Evolutionary conservation across 2,329 filamentous ascomycete species (phyloP), one percentile per base, ranked within the genome.

Genomic region (Sporothrix schenckii): DNA sequence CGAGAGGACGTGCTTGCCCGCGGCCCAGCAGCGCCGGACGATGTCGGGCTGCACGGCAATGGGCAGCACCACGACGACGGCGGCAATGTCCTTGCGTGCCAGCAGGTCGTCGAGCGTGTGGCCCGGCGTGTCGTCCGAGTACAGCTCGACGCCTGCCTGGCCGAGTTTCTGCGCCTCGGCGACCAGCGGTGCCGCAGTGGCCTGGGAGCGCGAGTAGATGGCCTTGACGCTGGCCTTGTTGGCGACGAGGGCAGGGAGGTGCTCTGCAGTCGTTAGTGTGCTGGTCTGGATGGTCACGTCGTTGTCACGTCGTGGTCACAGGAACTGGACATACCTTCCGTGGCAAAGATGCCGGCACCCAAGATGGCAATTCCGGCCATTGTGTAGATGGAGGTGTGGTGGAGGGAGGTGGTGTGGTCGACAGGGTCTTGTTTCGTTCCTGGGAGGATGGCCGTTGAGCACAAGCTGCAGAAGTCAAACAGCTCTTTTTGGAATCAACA

Each of bases 221-320:
- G 65, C 65, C 47, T 67, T 67, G 65, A 67, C 24, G 30, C 44
- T 27, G 24, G 65, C 47, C n/a, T 67, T 67, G 49, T 50, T 67
- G 10, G 65, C 47, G 11, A 67, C 44, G 21, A 66, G 61, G 24
- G 41, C 61, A 2, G 61, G 61, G 44, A 66, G 61, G 16, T 66
- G 61, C 44, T 66, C 61, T 66, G 24, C 4, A 10, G 44, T 30
- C 24, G 41, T 66, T 27, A 66, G 3, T 13, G 50, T 24, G 24
- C 24, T 24, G 24, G 24, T 24, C 24, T 24, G 24, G 24, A 24
- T 24, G 24, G 24, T 24, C 24, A 24, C 24, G 24, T 24, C 24
- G 24, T 24, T 24, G 24, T 24, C 24, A 24, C 24, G 24, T 24
- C 24, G 24, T 24, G 24, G 24, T 24, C 24, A 24, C 24, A 24